Percentiles rank a stretch among this genome's conserved stretches.
These are phyloP conservation scores for Ceratocystis cacaofunesta DNA, from an alignment of 2,329 filamentous ascomycete genomes.

Conservation along the genomic window DNA sequence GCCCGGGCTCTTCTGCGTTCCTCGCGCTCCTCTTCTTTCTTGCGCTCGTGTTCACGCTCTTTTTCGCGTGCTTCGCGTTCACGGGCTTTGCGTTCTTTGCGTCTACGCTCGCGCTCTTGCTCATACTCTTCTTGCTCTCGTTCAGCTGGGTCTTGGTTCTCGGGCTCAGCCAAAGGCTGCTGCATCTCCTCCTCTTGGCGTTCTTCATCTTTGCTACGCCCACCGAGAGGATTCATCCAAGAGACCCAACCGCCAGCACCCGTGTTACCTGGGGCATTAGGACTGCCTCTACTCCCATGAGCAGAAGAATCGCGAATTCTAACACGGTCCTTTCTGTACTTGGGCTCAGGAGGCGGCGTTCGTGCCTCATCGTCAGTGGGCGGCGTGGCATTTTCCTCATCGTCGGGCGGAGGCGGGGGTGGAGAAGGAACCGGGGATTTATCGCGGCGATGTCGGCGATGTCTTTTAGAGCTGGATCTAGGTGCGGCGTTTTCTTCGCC, in stretches of 20 bases:
- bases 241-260: constrained; percentile 60
- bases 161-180: neutral
- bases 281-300: constrained; percentile 7
- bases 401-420: constrained; percentile 27
- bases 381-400: constrained; percentile 19
- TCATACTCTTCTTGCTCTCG: constrained; percentile 39
- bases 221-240: constrained; percentile 26
- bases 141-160: neutral
- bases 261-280: neutral
- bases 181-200: constrained; percentile 34
- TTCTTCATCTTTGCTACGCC: constrained; percentile 24
- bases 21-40: constrained; percentile 14
- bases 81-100: constrained; percentile 12
- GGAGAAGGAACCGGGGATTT: constrained; percentile 14
- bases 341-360: constrained; percentile 40
- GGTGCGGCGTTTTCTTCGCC: constrained; percentile 28
- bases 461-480: constrained; percentile 1
- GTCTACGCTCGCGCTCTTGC: constrained; percentile 5
- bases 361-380: constrained; percentile 34
- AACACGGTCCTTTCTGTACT: constrained; percentile 58
- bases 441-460: constrained; percentile 8
- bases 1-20: constrained; percentile 6
- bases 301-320: constrained; percentile 53
- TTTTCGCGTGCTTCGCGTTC: constrained; percentile 25
- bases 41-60: constrained; percentile 26